phyloP scores from a whole-genome alignment of 495 filamentous ascomycete genomes.

The Penicillium simplicissimum region DNA sequence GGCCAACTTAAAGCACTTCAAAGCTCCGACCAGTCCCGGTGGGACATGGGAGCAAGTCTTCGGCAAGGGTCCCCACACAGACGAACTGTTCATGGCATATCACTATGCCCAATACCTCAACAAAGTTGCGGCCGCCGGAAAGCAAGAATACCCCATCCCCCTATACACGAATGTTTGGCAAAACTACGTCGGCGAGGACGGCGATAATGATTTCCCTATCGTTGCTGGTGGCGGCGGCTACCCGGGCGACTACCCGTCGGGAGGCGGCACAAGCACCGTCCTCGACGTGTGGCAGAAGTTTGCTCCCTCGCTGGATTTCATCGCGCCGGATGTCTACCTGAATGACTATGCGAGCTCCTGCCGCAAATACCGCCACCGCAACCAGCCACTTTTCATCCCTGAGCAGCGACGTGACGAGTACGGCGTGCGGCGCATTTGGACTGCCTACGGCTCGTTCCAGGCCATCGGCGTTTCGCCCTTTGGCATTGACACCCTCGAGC shows the following conservation, averaged over 20 bases:
- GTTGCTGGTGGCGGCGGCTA: slow-evolving; percentile 45
- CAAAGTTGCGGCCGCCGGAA: slow-evolving; percentile 45
- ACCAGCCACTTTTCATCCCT: slow-evolving; percentile 53
- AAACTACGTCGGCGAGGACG: slow-evolving; percentile 34
- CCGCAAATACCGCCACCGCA: slow-evolving; percentile 42
- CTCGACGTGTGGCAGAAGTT: slow-evolving; percentile 48
- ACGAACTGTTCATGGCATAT: slow-evolving; percentile 56
- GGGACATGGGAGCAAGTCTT: slow-evolving; percentile 44
- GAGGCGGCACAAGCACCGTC: slow-evolving; percentile 40
- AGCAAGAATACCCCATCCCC: slow-evolving; percentile 43
- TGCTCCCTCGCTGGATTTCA: slow-evolving; percentile 48
- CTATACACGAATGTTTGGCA: slow-evolving; percentile 53
- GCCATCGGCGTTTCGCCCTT: slow-evolving; percentile 48
- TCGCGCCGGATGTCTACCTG: slow-evolving; percentile 51
- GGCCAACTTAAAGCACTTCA: slow-evolving; percentile 28
- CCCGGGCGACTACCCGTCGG: slow-evolving; percentile 50
- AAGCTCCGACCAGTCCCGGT: slow-evolving; percentile 14
- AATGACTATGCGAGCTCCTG: slow-evolving; percentile 45
- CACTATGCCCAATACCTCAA: slow-evolving; percentile 47
- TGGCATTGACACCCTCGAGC: slow-evolving; percentile 47
- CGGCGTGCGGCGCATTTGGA: slow-evolving; percentile 47
- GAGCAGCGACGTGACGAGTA: slow-evolving; percentile 52
- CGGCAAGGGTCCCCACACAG: slow-evolving; percentile 38
- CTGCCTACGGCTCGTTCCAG: slow-evolving; percentile 42
- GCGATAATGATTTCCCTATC: slow-evolving; percentile 34